These are phyloP conservation scores for Fusarium secorum DNA, from an alignment of 2,329 filamentous ascomycete genomes.

Conservation along the genomic window DNA sequence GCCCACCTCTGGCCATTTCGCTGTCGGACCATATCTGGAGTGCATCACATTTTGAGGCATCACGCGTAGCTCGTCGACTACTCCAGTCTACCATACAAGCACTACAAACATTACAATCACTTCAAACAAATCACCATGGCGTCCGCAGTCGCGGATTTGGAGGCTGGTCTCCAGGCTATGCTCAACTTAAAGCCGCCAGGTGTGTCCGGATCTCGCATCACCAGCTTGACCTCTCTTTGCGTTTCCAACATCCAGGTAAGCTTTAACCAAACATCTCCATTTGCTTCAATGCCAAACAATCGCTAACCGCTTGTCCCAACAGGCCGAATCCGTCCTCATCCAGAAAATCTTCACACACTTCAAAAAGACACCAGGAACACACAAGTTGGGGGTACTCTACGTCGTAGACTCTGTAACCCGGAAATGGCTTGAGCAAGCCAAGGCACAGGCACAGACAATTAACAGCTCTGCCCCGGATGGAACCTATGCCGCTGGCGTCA, in stretches of 20 bases:
- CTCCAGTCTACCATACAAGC: slow-evolving; percentile 36
- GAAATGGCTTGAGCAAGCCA: slow-evolving; percentile 97
- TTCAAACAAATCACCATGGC: slow-evolving; percentile 62
- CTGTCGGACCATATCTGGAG: slow-evolving; percentile 16
- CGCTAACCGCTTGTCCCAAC: slow-evolving; percentile 38
- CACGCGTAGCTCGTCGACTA: slow-evolving; percentile 33
- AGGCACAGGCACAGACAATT: slow-evolving; percentile 81
- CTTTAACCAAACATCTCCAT: slow-evolving; percentile 1
- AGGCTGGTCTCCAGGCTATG: slow-evolving; percentile 90
- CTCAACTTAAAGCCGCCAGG: slow-evolving; percentile 90
- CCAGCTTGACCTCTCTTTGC: slow-evolving; percentile 85
- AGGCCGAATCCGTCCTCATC: slow-evolving; percentile 95
- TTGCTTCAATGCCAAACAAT: not conserved
- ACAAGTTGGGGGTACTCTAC: slow-evolving; percentile 99
- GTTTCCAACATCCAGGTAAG: slow-evolving; percentile 88
- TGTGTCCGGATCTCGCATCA: slow-evolving; percentile 92
- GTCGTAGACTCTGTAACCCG: slow-evolving; percentile 99
- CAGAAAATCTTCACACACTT: slow-evolving; percentile 98
- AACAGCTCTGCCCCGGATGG: slow-evolving; percentile 85
- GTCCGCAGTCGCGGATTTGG: slow-evolving; percentile 89
- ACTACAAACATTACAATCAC: slow-evolving; percentile 5
- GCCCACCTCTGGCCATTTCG: slow-evolving; percentile 18
- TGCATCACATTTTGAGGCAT: slow-evolving; percentile 28
- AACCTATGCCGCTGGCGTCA: slow-evolving; percentile 92
- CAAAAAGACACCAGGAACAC: slow-evolving; percentile 91